A percentile compares a stretch with the other conserved stretches of the same genome.
Evolutionary conservation across 805 yeast genomes (phyloP).

Genomic region (Yamadazyma takamatsuzukensis): DNA sequence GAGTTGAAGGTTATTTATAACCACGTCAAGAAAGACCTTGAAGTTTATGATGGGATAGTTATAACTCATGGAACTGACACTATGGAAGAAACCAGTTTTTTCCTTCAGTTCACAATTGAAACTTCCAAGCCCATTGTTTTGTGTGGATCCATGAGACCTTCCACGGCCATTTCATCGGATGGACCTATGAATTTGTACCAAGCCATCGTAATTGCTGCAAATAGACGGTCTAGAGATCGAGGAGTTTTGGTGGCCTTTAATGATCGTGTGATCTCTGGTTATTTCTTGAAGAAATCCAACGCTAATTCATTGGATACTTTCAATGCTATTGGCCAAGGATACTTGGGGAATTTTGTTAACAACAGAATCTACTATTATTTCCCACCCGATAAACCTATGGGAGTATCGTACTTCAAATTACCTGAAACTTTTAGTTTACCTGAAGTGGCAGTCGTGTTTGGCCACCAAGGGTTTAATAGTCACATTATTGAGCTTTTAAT

Average conservation of each 20-base stretch:
- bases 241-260: conserved; percentile 64
- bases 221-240: conserved; percentile 47
- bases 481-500: conserved; percentile 45
- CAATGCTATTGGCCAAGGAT: conserved; percentile 66
- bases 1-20: conserved; percentile 45
- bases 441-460: conserved; percentile 55
- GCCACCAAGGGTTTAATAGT: conserved; percentile 57
- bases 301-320: conserved; percentile 71
- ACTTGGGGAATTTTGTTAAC: conserved; percentile 65
- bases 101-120: conserved; percentile 47
- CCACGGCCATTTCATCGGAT: conserved; percentile 66
- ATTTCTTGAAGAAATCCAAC: conserved; percentile 65
- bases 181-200: conserved; percentile 73
- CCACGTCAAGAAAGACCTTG: conserved; percentile 43
- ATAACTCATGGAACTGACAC: conserved; percentile 74
- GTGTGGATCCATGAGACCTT: conserved; percentile 75
- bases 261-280: conserved; percentile 67
- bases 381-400: conserved; percentile 59
- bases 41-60: conserved; percentile 53
- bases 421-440: conserved; percentile 29
- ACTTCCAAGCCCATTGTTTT: conserved; percentile 55
- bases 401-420: conserved; percentile 30
- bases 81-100: conserved; percentile 64
- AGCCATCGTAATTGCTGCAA: conserved; percentile 61
- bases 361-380: conserved; percentile 62